Evolutionary conservation across 2,329 filamentous ascomycete species (phyloP).

Genomic region (Stagonosporopsis tanaceti): DNA sequence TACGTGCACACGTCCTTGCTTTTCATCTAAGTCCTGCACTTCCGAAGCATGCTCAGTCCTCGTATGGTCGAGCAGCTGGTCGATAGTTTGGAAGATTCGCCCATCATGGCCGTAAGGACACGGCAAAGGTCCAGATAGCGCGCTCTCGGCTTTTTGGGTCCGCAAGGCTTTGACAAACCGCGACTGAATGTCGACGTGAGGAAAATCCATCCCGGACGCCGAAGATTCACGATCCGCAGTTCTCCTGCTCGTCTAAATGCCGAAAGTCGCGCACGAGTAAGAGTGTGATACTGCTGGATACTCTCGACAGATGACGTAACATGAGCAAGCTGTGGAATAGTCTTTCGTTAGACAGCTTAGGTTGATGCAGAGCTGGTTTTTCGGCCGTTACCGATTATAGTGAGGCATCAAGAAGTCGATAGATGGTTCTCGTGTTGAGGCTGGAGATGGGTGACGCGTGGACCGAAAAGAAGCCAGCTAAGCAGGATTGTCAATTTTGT

Average conservation of each 20-base stretch:
- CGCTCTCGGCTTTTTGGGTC: slow-evolving; percentile 38
- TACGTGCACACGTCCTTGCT: slow-evolving; percentile 6
- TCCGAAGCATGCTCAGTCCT: slow-evolving; percentile 36
- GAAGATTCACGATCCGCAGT: slow-evolving; percentile 5
- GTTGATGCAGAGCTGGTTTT: not conserved
- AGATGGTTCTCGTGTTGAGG: not conserved
- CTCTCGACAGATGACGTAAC: slow-evolving; percentile 2
- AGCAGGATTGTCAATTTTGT: not conserved
- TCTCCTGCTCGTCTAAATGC: slow-evolving; percentile 9
- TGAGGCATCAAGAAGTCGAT: not conserved
- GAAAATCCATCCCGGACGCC: slow-evolving; percentile 25
- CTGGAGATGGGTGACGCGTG: not conserved
- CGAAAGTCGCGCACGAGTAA: not conserved
- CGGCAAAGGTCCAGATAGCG: slow-evolving; percentile 25
- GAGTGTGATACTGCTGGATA: not conserved
- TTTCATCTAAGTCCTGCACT: slow-evolving; percentile 28
- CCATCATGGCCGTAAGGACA: slow-evolving; percentile 43
- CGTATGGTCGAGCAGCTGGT: slow-evolving; percentile 39
- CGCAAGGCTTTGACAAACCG: slow-evolving; percentile 37
- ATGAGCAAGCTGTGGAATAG: not conserved
- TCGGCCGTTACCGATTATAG: not conserved
- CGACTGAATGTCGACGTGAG: slow-evolving; percentile 33
- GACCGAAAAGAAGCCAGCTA: not conserved
- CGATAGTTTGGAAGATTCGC: slow-evolving; percentile 38
- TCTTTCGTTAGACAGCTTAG: too few relatives aligned